Percentiles rank a stretch among this genome's conserved stretches.
phyloP scores from a whole-genome alignment of 352 stramenopile species.

The Phytophthora sansomeana region DNA sequence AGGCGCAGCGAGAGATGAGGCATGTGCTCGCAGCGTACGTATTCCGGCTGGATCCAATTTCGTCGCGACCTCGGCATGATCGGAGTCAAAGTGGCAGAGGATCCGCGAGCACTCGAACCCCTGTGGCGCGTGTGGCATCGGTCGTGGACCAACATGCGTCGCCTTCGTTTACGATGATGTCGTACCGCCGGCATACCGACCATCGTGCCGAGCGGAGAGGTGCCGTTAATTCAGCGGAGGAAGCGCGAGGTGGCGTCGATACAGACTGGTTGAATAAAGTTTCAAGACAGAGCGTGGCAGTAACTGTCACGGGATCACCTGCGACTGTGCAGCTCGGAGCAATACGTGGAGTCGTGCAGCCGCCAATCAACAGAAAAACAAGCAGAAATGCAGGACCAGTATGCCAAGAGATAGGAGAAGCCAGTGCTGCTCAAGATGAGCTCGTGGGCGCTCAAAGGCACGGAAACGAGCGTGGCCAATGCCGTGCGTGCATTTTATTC shows the following conservation, averaged over 20 bases:
- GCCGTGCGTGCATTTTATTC: too few species aligned
- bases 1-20: slow-evolving; percentile 41
- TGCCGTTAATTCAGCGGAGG: not conserved
- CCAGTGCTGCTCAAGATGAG: too few species aligned
- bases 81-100: not conserved
- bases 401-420: too few species aligned
- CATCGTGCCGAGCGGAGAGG: not conserved
- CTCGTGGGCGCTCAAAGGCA: too few species aligned
- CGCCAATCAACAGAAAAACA: too few species aligned
- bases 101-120: not conserved
- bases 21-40: slow-evolving; percentile 47
- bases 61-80: too few species aligned
- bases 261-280: not conserved
- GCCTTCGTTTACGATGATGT: slow-evolving; percentile 40
- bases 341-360: too few species aligned
- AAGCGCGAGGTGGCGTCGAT: not conserved
- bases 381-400: too few species aligned
- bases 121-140: slow-evolving; percentile 7
- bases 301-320: too few species aligned
- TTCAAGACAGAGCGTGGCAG: not conserved
- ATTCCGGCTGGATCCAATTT: slow-evolving; percentile 18
- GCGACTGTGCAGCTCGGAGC: too few species aligned
- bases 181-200: slow-evolving; percentile 35
- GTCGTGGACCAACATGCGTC: slow-evolving; percentile 38
- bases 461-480: too few species aligned